Conservation (phyloP, 2,329 filamentous ascomycete genomes). For the Escovopsis sp. region DNA sequence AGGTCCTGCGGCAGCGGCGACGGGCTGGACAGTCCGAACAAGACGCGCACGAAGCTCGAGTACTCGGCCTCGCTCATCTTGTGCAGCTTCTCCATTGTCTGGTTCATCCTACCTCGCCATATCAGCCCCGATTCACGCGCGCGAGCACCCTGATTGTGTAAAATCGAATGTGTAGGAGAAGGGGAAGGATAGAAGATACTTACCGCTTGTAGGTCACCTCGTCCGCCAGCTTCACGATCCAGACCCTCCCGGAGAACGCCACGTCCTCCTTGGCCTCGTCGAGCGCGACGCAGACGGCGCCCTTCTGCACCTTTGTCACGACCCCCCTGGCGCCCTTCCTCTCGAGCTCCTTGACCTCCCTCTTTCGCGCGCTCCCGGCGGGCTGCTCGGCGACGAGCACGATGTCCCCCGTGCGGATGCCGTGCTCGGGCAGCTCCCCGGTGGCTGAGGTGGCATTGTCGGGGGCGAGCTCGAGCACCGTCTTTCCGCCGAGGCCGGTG, state of each 20-base stretch:
- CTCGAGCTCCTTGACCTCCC: constrained; percentile 56
- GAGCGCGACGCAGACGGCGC: constrained; percentile 49
- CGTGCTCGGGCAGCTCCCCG: constrained; percentile 56
- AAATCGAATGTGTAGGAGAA: too few species aligned
- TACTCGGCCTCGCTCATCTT: constrained; percentile 44
- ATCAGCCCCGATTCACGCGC: not conserved
- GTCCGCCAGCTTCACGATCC: constrained; percentile 53
- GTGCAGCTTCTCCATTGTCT: constrained; percentile 43
- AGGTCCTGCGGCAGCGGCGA: constrained; percentile 31
- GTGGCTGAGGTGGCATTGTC: constrained; percentile 51
- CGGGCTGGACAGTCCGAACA: constrained; percentile 45
- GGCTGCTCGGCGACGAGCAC: constrained; percentile 64
- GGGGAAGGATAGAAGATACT: not conserved
- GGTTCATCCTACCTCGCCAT: constrained; percentile 37
- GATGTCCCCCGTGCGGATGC: constrained; percentile 62
- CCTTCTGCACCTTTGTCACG: constrained; percentile 47
- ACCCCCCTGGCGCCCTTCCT: constrained; percentile 56
- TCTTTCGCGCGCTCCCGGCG: constrained; percentile 55
- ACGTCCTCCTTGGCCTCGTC: constrained; percentile 46
- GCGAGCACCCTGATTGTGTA: too few species aligned
- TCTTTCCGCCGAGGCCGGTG: constrained; percentile 84
- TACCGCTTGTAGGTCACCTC: constrained; percentile 50
- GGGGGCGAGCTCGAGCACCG: constrained; percentile 63
- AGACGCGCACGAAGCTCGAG: constrained; percentile 43
- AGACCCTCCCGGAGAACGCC: constrained; percentile 34